Percentiles rank a stretch among this genome's conserved stretches.
Evolutionary conservation across 257 asterid genomes (phyloP).

Genomic region (Ehretia macrophylla): DNA sequence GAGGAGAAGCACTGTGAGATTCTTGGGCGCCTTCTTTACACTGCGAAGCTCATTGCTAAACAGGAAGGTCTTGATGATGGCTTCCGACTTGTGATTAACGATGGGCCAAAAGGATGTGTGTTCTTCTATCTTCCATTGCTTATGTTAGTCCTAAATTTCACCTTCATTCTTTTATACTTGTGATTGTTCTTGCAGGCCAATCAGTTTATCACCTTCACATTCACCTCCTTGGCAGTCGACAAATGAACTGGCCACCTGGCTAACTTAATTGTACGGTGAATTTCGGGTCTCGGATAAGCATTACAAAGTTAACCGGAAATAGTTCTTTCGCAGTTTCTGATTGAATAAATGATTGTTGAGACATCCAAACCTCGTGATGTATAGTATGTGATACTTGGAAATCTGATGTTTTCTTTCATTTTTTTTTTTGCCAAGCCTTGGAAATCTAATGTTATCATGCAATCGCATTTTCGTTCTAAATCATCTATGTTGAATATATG

Average conservation of each 20-base stretch:
- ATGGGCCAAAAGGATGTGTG: constrained; percentile 87
- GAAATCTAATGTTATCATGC: too few species aligned
- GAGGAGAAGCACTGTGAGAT: constrained; percentile 74
- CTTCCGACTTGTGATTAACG: constrained; percentile 82
- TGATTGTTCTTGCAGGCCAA: constrained; percentile 52
- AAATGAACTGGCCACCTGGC: constrained; percentile 99
- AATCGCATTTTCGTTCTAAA: too few species aligned
- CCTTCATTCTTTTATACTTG: not conserved
- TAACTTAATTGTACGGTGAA: constrained; percentile 21
- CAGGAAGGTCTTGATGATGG: constrained; percentile 91
- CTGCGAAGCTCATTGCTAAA: constrained; percentile 81
- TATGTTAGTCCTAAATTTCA: not conserved
- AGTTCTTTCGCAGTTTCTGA: not conserved
- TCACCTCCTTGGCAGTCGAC: constrained; percentile 92
- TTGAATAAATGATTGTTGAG: not conserved
- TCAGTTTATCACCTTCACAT: constrained; percentile 89
- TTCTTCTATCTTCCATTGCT: constrained; percentile 5
- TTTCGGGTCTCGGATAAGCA: not conserved
- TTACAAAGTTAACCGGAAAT: not conserved
- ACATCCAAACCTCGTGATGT: too few species aligned
- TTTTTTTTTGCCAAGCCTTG: too few species aligned
- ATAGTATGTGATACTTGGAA: not conserved
- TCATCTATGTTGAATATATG: too few species aligned
- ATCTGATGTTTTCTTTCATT: too few species aligned
- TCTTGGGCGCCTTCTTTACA: constrained; percentile 78